Conservation (phyloP, 352 stramenopile species). For the Globisporangium irregulare region DNA sequence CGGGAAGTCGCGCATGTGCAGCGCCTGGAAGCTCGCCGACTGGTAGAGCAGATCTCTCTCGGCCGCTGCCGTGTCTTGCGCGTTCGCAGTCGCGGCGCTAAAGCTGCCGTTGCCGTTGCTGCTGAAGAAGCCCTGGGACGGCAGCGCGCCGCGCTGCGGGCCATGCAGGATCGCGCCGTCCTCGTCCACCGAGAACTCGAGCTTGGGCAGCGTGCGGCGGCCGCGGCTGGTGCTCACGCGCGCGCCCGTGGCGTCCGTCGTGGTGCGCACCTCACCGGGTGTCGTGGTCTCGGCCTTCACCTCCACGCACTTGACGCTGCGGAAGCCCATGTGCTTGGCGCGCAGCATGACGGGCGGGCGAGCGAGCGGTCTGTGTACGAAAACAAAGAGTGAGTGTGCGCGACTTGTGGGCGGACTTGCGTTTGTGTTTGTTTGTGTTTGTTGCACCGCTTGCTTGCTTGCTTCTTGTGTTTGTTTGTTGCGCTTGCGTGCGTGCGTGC, state of each 20-base stretch:
- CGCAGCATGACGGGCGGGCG: slow-evolving; percentile 38
- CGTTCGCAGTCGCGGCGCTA: neutral
- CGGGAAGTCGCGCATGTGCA: slow-evolving; percentile 57
- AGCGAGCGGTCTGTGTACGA: neutral
- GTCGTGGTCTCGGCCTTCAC: slow-evolving; percentile 88
- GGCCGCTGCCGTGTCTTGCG: slow-evolving; percentile 16
- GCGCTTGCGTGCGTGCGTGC: slow-evolving; percentile 9
- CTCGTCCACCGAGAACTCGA: slow-evolving; percentile 85
- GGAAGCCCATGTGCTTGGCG: slow-evolving; percentile 82
- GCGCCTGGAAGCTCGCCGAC: slow-evolving; percentile 47
- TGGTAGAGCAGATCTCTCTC: slow-evolving; percentile 36
- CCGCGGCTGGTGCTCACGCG: slow-evolving; percentile 58
- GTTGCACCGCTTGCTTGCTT: neutral
- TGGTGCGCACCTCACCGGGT: slow-evolving; percentile 68
- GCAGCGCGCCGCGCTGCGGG: slow-evolving; percentile 50
- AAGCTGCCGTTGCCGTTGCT: neutral
- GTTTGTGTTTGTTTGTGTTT: neutral
- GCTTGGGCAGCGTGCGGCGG: slow-evolving; percentile 72
- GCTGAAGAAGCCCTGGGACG: slow-evolving; percentile 10
- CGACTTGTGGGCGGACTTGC: neutral
- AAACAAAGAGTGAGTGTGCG: neutral
- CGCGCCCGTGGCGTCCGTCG: slow-evolving; percentile 58
- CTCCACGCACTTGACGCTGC: slow-evolving; percentile 73
- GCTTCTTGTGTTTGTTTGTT: neutral
- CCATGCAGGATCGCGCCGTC: slow-evolving; percentile 77